Conservation (phyloP, 306 rosid species). For the Lathyrus tuberosus region DNA sequence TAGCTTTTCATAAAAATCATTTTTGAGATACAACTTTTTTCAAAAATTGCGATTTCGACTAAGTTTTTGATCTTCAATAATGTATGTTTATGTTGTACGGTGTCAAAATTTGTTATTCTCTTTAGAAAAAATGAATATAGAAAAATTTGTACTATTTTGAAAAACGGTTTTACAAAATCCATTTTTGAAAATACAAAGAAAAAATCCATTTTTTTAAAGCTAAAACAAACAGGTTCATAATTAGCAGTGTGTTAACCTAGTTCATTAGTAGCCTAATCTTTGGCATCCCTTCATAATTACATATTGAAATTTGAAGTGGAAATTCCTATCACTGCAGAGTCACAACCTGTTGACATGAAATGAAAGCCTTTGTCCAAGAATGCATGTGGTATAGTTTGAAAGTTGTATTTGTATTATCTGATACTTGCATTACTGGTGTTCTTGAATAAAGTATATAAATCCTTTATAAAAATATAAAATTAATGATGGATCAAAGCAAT, state of each 20-base stretch:
- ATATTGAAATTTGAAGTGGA: neutral
- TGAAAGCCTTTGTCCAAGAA: neutral
- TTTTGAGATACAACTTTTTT: too few relatives aligned
- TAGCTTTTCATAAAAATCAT: too few relatives aligned
- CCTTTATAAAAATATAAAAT: constrained; percentile 5
- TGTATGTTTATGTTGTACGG: too few relatives aligned
- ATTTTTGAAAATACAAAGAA: too few relatives aligned
- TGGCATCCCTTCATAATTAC: neutral
- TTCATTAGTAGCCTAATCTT: neutral
- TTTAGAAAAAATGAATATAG: too few relatives aligned
- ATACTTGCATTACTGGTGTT: constrained; percentile 3
- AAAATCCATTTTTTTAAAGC: too few relatives aligned
- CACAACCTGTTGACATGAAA: neutral
- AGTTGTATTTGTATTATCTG: neutral
- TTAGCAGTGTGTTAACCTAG: neutral
- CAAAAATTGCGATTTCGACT: too few relatives aligned
- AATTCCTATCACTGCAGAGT: neutral
- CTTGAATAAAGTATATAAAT: neutral
- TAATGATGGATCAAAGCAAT: constrained; percentile 13
- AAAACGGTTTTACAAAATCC: too few relatives aligned
- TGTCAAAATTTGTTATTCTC: too few relatives aligned
- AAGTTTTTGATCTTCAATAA: too few relatives aligned
- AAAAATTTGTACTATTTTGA: too few relatives aligned
- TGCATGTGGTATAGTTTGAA: neutral
- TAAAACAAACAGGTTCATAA: too few relatives aligned